Evolutionary conservation across 805 yeast genomes (phyloP), one percentile per base, ranked within the genome.

Genomic region (Nakazawaea pomicola): DNA sequence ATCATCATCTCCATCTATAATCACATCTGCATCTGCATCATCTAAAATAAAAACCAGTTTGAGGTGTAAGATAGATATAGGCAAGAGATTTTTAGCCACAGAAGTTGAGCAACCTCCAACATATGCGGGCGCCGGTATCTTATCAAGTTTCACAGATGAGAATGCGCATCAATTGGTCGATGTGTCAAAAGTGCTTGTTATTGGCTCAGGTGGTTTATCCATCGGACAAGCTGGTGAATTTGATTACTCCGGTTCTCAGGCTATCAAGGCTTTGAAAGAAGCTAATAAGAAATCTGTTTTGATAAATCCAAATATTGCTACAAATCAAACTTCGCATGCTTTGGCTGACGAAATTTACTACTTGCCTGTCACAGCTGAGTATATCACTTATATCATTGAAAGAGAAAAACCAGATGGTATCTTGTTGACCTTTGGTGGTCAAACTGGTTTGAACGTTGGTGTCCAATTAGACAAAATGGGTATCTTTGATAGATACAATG

Each of bases 141-240:
- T 81, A 44, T 68, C 74, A 30, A 66, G 71, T 6, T 77, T 78
- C 59, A 66, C 65, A 18, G 82, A 75, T 50, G 82, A 79, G 47
- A 70, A 79, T 49, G 76, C 78, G 33, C 78, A 76, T 41, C 67
- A 76, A 46, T 67, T 88, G 40, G 96, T 87, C 32, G 95, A 88
- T 47, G 96, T 88, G 23, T 68, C 79, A 48, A 85, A 85, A 55
- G 98, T 93, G 6, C 74, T 91, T 43, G 86, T 91, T 40, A 85
- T 91, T 58, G 99, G 99, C 9, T 91, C 98, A 6, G 99, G 99
- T 57, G 99, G 98, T 40, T 72, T 91, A 43, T 85, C 96, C 40
- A 91, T 91, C 61, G 98, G 98, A 46, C 98, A 91, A 67, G 98
- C 98, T 39, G 98, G 98, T 56, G 98, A 91, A 67, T 91, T 91